Conservation (phyloP, 2,329 filamentous ascomycete genomes). For the Fusarium napiforme region DNA sequence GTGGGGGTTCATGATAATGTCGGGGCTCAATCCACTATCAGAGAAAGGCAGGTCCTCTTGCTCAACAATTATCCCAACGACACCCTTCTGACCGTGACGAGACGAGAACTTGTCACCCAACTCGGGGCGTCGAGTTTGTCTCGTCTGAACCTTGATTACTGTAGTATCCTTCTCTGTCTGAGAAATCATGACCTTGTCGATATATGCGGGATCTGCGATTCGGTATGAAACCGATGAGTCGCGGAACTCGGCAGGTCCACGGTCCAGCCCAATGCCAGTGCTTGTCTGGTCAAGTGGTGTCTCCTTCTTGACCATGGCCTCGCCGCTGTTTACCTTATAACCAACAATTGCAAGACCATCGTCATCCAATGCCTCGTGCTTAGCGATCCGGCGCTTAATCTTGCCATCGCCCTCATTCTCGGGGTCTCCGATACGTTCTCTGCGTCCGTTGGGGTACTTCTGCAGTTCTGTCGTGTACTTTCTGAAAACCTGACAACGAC, state of each 20-base stretch:
- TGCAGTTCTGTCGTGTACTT: slow-evolving; percentile 90
- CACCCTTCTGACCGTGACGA: slow-evolving; percentile 97
- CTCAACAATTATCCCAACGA: slow-evolving; percentile 94
- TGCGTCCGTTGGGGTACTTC: slow-evolving; percentile 85
- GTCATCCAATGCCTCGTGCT: slow-evolving; percentile 78
- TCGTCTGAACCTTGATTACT: slow-evolving; percentile 91
- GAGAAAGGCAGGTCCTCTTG: slow-evolving; percentile 98
- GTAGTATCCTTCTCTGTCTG: slow-evolving; percentile 87
- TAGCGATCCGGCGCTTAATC: slow-evolving; percentile 68
- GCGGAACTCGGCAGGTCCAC: slow-evolving; percentile 70
- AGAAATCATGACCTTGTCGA: slow-evolving; percentile 96
- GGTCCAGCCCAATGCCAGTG: slow-evolving; percentile 75
- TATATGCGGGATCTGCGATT: slow-evolving; percentile 84
- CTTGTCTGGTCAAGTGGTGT: slow-evolving; percentile 82
- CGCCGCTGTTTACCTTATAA: slow-evolving; percentile 78
- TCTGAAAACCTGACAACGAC: slow-evolving; percentile 96
- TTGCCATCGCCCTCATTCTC: slow-evolving; percentile 68
- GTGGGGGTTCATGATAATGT: slow-evolving; percentile 99
- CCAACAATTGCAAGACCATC: slow-evolving; percentile 93
- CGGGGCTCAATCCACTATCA: slow-evolving; percentile 88
- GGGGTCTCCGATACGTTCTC: slow-evolving; percentile 72
- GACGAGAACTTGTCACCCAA: slow-evolving; percentile 99
- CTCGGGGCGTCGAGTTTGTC: slow-evolving; percentile 95
- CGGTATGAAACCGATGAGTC: slow-evolving; percentile 81
- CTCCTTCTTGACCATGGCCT: slow-evolving; percentile 92